Evolutionary conservation across 208 protist species (phyloP).

Genomic region (Trypanosoma brucei): DNA sequence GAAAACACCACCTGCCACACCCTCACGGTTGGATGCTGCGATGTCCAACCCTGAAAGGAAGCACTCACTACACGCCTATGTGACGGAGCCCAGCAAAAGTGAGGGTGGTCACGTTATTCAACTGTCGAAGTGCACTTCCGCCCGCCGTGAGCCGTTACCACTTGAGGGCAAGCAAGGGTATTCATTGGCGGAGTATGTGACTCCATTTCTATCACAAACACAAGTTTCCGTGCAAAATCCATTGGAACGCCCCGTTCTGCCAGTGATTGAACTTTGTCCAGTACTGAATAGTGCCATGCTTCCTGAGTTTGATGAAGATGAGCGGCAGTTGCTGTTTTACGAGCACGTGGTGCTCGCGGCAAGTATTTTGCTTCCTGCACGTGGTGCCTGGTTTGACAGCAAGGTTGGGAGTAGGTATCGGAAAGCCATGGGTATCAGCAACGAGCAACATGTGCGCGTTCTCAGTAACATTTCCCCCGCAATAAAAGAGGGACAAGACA

Average conservation of each 20-base stretch:
- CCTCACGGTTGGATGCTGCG: not conserved
- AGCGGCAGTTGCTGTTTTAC: conserved; percentile 41
- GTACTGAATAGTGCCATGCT: conserved; percentile 43
- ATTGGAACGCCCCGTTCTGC: not conserved
- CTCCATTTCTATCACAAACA: not conserved
- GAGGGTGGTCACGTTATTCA: not conserved
- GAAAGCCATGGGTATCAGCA: conserved; percentile 33
- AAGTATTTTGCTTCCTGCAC: conserved; percentile 14
- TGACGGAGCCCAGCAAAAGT: not conserved
- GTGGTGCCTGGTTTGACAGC: conserved; percentile 8
- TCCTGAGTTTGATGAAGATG: conserved; percentile 17
- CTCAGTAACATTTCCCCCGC: conserved; percentile 40
- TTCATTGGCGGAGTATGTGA: conserved; percentile 4
- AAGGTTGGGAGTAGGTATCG: conserved; percentile 44
- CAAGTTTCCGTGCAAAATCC: not conserved
- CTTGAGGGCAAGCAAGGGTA: not conserved
- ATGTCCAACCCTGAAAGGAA: not conserved
- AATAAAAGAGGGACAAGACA: not conserved
- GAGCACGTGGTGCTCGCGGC: conserved; percentile 57
- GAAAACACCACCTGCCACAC: not conserved
- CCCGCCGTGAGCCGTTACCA: conserved; percentile 1
- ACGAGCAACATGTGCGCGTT: conserved; percentile 40
- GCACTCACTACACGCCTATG: not conserved
- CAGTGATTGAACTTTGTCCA: conserved; percentile 10
- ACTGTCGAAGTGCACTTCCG: not conserved